Conservation (phyloP, 2,329 filamentous ascomycete genomes). For the Paecilomyces sp. region DNA sequence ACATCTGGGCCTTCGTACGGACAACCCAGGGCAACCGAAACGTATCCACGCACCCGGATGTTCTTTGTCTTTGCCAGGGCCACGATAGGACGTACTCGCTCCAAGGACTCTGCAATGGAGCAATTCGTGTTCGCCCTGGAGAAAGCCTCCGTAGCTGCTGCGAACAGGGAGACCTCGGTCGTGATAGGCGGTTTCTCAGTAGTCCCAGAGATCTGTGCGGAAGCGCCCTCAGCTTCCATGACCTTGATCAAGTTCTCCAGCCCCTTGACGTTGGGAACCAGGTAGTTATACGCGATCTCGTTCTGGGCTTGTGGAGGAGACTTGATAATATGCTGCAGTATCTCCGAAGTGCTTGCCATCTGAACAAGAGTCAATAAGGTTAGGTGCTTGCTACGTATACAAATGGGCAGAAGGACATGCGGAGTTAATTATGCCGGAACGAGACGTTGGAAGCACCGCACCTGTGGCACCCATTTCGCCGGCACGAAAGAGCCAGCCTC, state of each 20-base stretch:
- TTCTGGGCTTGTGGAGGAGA: conserved; percentile 43
- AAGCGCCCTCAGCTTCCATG: conserved; percentile 37
- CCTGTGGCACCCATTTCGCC: conserved; percentile 50
- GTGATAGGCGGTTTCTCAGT: conserved; percentile 26
- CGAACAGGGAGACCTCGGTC: conserved; percentile 56
- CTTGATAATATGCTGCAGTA: conserved; percentile 48
- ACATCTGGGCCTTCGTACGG: conserved; percentile 60
- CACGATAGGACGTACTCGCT: conserved; percentile 53
- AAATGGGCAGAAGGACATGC: background rate
- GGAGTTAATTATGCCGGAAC: background rate
- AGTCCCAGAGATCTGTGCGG: conserved; percentile 20
- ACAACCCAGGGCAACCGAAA: conserved; percentile 58
- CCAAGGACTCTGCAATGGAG: conserved; percentile 54
- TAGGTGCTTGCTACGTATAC: background rate
- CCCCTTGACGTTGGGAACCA: conserved; percentile 57
- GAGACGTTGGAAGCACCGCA: conserved; percentile 14
- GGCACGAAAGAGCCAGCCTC: conserved; percentile 49
- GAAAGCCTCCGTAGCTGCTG: conserved; percentile 58
- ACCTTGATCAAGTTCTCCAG: conserved; percentile 52
- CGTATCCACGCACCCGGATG: conserved; percentile 57
- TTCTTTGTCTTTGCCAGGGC: conserved; percentile 47
- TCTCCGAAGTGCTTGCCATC: conserved; percentile 60
- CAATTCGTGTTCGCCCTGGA: conserved; percentile 61
- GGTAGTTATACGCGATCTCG: conserved; percentile 58
- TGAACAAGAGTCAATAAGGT: conserved; percentile 16